Evolutionary conservation across 2,329 filamentous ascomycete species (phyloP).

Genomic region (Arthrobotrys megalospora): DNA sequence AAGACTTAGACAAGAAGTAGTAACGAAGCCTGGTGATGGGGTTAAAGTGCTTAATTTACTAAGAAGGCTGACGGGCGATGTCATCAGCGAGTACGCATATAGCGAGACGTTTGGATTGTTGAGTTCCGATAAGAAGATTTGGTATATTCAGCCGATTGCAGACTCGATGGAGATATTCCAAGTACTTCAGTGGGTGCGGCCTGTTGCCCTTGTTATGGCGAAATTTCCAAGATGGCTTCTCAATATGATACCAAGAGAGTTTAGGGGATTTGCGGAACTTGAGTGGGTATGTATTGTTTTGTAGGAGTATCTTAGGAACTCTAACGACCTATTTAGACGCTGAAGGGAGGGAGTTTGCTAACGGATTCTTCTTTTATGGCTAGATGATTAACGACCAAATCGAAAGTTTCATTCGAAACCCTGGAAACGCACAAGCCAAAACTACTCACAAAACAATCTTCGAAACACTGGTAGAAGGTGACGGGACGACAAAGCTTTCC

Average conservation of each 20-base stretch:
- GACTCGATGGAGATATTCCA: slow-evolving; percentile 7
- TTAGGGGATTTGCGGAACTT: slow-evolving; percentile 1
- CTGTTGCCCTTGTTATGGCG: background rate
- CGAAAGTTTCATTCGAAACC: slow-evolving; percentile 4
- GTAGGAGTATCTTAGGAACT: background rate
- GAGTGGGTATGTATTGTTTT: background rate
- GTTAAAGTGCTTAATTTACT: slow-evolving; percentile 16
- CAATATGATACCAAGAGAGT: slow-evolving; percentile 1
- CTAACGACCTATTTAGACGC: background rate
- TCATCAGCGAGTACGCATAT: slow-evolving; percentile 39
- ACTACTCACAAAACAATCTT: slow-evolving; percentile 31
- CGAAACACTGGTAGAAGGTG: slow-evolving; percentile 16
- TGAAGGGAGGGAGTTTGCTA: no score
- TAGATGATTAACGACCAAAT: slow-evolving; percentile 9
- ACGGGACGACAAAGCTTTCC: background rate
- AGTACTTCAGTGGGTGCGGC: background rate
- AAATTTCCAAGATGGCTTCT: background rate
- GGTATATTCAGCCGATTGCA: slow-evolving; percentile 9
- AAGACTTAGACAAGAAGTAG: background rate
- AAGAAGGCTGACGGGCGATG: slow-evolving; percentile 20
- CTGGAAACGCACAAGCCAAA: slow-evolving; percentile 8
- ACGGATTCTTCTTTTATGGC: background rate
- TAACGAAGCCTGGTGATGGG: background rate
- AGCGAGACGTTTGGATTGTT: slow-evolving; percentile 14
- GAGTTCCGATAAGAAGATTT: slow-evolving; percentile 5